A percentile compares a stretch with the other conserved stretches of the same genome.
Evolutionary conservation across 208 protist species (phyloP).

Genomic region (Porcisia hertigi): DNA sequence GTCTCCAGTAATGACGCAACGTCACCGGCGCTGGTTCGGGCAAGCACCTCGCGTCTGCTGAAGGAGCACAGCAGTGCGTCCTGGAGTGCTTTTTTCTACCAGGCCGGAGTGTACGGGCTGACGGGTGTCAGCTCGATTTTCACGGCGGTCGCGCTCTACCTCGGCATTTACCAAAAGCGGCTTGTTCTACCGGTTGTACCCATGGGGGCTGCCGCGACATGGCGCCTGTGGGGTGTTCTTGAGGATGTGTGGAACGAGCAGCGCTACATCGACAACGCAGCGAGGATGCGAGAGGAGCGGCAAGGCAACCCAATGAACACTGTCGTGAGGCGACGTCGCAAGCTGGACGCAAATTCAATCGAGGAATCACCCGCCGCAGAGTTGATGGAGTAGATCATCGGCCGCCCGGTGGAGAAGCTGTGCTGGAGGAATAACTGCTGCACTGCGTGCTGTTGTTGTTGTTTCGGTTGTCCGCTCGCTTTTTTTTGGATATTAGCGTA

Average conservation of each 20-base stretch:
- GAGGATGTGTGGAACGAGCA: constrained; percentile 81
- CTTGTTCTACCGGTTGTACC: constrained; percentile 72
- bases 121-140: constrained; percentile 61
- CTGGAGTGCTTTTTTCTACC: constrained; percentile 71
- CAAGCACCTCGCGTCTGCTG: constrained; percentile 58
- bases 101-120: constrained; percentile 71
- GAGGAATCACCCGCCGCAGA: constrained; percentile 33
- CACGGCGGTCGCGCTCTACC: constrained; percentile 58
- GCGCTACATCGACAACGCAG: constrained; percentile 80
- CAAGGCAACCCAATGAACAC: constrained; percentile 80
- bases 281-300: constrained; percentile 61
- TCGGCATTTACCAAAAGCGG: constrained; percentile 68
- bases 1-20: constrained; percentile 1
- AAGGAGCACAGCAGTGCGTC: constrained; percentile 75
- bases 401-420: neutral
- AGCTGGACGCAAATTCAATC: constrained; percentile 30
- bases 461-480: neutral
- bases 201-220: constrained; percentile 61
- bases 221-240: constrained; percentile 70
- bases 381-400: constrained; percentile 20
- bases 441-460: neutral
- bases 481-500: neutral
- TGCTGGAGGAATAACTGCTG: neutral
- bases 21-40: constrained; percentile 34
- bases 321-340: constrained; percentile 56